Evolutionary conservation across 371 early-diverging fungal species (phyloP).

Genomic region (Mortierella sp.): DNA sequence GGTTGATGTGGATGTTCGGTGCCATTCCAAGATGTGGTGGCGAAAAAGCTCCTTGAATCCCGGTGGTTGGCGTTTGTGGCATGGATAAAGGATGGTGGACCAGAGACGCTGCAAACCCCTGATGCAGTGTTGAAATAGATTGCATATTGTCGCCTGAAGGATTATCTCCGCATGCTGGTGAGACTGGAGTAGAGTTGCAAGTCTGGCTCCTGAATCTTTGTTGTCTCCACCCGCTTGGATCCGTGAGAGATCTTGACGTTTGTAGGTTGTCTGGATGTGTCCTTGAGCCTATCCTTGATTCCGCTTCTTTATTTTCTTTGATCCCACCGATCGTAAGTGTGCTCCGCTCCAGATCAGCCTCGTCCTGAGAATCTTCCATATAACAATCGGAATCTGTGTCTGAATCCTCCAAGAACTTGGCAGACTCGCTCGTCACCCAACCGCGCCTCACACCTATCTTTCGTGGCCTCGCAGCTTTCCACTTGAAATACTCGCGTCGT

Average conservation of each 20-base stretch:
- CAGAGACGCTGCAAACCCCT: slow-evolving; percentile 25
- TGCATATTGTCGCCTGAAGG: slow-evolving; percentile 21
- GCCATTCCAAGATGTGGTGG: slow-evolving; percentile 24
- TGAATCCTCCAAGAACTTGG: slow-evolving; percentile 30
- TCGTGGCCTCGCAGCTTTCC: slow-evolving; percentile 20
- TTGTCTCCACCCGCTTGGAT: slow-evolving; percentile 37
- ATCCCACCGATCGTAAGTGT: slow-evolving; percentile 9
- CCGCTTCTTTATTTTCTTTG: slow-evolving; percentile 25
- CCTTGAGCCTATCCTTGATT: slow-evolving; percentile 29
- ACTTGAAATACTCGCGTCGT: slow-evolving; percentile 48
- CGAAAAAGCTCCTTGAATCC: slow-evolving; percentile 13
- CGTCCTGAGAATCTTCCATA: slow-evolving; percentile 39
- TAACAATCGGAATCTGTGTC: slow-evolving; percentile 33
- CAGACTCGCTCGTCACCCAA: slow-evolving; percentile 28
- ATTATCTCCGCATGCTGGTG: slow-evolving; percentile 30
- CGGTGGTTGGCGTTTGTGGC: slow-evolving; percentile 46
- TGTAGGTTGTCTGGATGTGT: slow-evolving; percentile 20
- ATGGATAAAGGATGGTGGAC: slow-evolving; percentile 41
- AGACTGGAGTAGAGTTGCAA: slow-evolving; percentile 28
- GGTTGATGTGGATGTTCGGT: slow-evolving; percentile 36
- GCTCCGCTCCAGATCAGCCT: slow-evolving; percentile 21
- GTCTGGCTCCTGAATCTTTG: slow-evolving; percentile 46
- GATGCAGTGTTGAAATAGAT: slow-evolving; percentile 8
- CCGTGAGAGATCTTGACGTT: slow-evolving; percentile 31
- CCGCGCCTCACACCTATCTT: slow-evolving; percentile 32